A percentile compares a stretch with the other conserved stretches of the same genome.
These are phyloP conservation scores for Physcomitrellopsis africana DNA, from an alignment of 225 moss, liverwort and hornwort species.

Conservation along the genomic window DNA sequence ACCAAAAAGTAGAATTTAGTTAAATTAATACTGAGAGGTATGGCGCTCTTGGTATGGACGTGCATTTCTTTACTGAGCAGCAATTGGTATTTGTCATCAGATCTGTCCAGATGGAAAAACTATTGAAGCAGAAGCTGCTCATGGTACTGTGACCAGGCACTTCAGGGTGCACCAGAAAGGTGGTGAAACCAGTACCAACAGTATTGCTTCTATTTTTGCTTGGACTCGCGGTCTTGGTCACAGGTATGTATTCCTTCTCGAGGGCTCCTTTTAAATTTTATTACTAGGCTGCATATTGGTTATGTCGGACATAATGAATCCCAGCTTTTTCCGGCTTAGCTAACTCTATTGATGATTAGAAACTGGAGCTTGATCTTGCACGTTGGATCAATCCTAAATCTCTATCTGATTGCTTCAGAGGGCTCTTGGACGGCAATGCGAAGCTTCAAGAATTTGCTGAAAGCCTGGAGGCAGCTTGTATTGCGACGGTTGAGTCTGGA, in stretches of 20 bases:
- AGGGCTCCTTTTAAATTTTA: too few species aligned
- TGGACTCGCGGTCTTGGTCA: conserved; percentile 92
- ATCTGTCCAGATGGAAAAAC: conserved; percentile 91
- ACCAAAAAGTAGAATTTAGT: neutral
- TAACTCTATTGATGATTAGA: neutral
- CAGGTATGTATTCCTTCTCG: conserved; percentile 37
- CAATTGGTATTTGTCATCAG: conserved; percentile 33
- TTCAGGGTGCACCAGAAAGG: conserved; percentile 92
- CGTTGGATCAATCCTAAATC: neutral
- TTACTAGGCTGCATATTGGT: neutral
- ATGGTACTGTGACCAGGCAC: conserved; percentile 96
- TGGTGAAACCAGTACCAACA: conserved; percentile 99
- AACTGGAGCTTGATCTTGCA: neutral
- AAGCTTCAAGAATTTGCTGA: conserved; percentile 70
- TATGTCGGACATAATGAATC: neutral
- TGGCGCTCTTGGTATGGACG: neutral
- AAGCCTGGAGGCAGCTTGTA: conserved; percentile 82
- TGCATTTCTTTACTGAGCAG: neutral
- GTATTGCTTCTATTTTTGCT: conserved; percentile 97
- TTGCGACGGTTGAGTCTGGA: conserved; percentile 78
- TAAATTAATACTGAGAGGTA: neutral
- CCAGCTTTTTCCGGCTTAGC: neutral
- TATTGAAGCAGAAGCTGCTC: conserved; percentile 96
- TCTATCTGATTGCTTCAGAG: conserved; percentile 42
- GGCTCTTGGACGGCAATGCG: conserved; percentile 67